Evolutionary conservation across 768 basidiomycete genomes (phyloP).

Genomic region (Gymnopilus dilepis): DNA sequence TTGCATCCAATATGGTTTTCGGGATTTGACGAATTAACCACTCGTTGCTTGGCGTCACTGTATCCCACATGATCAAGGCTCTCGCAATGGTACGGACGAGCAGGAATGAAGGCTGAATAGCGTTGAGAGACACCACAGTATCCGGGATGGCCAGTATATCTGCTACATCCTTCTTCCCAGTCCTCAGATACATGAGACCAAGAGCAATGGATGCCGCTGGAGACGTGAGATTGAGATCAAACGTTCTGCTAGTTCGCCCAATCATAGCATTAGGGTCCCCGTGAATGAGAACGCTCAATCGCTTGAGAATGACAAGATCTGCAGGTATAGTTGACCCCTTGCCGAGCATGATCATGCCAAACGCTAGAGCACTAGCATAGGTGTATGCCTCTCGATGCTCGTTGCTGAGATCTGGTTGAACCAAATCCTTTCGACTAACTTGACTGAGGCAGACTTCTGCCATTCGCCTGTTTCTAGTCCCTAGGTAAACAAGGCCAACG

Average conservation of each 20-base stretch:
- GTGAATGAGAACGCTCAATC: conserved; percentile 76
- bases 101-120: conserved; percentile 87
- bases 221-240: conserved; percentile 90
- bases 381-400: conserved; percentile 95
- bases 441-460: conserved; percentile 91
- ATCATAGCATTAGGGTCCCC: conserved; percentile 60
- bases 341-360: conserved; percentile 97
- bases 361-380: conserved; percentile 84
- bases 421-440: conserved; percentile 77
- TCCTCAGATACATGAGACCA: conserved; percentile 91
- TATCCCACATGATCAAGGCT: conserved; percentile 86
- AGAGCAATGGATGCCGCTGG: conserved; percentile 91
- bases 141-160: conserved; percentile 85
- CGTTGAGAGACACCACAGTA: conserved; percentile 78
- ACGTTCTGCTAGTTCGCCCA: conserved; percentile 46
- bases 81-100: conserved; percentile 80
- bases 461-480: conserved; percentile 87
- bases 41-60: conserved; percentile 68
- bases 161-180: conserved; percentile 83
- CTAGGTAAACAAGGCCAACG: conserved; percentile 89
- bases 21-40: conserved; percentile 83
- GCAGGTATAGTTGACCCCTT: conserved; percentile 81
- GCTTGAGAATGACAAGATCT: conserved; percentile 70
- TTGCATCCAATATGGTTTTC: conserved; percentile 58
- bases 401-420: conserved; percentile 82